Percentiles rank a stretch among this genome's conserved stretches.
Conservation (phyloP, 1,139 yeast species). For the Magnusiomyces fungicola region DNA sequence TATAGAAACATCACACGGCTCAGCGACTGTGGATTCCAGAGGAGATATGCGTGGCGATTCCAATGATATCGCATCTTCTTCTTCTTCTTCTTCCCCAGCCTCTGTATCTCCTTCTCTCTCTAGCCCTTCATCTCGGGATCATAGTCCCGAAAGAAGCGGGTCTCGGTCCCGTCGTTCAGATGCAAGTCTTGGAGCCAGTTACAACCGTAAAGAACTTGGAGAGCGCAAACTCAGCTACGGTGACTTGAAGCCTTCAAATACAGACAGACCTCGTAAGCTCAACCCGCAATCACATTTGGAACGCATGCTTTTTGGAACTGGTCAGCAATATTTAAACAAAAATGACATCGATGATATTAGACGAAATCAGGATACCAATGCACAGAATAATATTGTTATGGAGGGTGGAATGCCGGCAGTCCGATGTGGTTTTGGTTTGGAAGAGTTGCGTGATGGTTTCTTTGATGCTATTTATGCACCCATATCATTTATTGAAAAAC, state of each 20-base stretch:
- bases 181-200: background rate
- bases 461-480: conserved; percentile 42
- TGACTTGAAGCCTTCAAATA: background rate
- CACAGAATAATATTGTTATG: background rate
- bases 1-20: too few species aligned
- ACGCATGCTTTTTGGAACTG: conserved; percentile 2
- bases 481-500: conserved; percentile 23
- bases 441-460: conserved; percentile 42
- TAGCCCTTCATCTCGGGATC: background rate
- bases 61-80: too few species aligned
- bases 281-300: conserved; percentile 2
- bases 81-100: too few species aligned
- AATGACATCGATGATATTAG: background rate
- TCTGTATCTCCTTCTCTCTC: too few species aligned
- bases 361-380: background rate
- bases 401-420: conserved; percentile 1
- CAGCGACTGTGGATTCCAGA: too few species aligned
- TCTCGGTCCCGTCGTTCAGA: background rate
- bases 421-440: conserved; percentile 28
- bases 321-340: background rate
- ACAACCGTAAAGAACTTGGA: background rate
- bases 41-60: too few species aligned
- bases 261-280: background rate
- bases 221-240: background rate
- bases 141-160: background rate